phyloP scores from a whole-genome alignment of 2,329 filamentous ascomycete genomes.

The Pyricularia sp. region DNA sequence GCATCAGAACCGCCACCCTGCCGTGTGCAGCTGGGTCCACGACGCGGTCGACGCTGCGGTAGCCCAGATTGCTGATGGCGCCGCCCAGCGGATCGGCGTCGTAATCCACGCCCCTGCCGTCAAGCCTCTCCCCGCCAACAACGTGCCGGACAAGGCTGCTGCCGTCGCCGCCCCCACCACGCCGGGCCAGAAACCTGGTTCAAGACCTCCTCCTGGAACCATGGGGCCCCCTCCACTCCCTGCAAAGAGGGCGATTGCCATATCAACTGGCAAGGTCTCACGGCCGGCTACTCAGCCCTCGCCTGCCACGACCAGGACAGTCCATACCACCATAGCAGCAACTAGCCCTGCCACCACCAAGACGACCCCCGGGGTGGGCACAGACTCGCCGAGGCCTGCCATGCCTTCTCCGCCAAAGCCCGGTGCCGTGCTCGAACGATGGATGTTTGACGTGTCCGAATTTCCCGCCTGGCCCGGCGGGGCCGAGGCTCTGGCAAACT shows the following conservation, averaged over 20 bases:
- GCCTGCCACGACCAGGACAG: constrained; percentile 2
- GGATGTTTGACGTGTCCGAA: constrained; percentile 43
- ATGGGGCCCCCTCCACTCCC: not conserved
- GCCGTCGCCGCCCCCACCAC: not conserved
- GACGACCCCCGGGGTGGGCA: not conserved
- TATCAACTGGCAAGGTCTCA: not conserved
- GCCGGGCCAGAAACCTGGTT: not conserved
- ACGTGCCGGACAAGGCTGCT: not conserved
- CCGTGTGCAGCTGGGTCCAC: constrained; percentile 73
- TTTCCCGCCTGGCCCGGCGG: constrained; percentile 35
- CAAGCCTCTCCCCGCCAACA: not conserved
- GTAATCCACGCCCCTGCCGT: constrained; percentile 27
- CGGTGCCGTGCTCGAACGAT: constrained; percentile 41
- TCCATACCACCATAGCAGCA: not conserved
- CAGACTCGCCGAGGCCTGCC: not conserved
- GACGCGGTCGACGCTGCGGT: constrained; percentile 65
- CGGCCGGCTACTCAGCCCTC: not conserved
- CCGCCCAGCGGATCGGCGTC: constrained; percentile 33
- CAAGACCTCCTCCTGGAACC: not conserved
- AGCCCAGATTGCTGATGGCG: constrained; percentile 50
- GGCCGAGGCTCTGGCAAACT: constrained; percentile 16
- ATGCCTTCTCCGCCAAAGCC: constrained; percentile 10
- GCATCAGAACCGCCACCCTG: constrained; percentile 74
- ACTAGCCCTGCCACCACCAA: constrained; percentile 6
- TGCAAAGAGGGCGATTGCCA: not conserved